Evolutionary conservation across 2,329 filamentous ascomycete genomes (phyloP), one percentile per base, ranked within the genome.

Genomic region (Phaeosphaeria sp.): DNA sequence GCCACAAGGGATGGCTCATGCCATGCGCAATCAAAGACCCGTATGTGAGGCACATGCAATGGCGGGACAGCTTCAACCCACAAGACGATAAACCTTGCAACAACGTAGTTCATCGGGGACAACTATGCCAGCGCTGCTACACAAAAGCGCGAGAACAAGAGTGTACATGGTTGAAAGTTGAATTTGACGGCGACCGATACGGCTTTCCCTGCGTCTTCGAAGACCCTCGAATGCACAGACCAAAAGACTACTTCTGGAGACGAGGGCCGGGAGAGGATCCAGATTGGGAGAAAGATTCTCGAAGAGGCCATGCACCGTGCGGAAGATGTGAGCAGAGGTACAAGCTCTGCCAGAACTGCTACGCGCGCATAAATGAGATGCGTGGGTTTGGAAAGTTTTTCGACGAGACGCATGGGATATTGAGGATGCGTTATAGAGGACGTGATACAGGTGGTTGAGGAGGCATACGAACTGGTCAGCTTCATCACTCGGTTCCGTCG

Each of bases 21-120:
- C 59, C 68, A 9, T 71, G 67, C 46, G 65, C 65, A 13, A 64
- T 62, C 43, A 71, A 69, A 59, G 65, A 71, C 25, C 65, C 65
- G 7, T 56, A 61, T 7, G 64, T 60, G 18, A 59, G 62, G n/a
- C 56, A 58, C 10, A 55, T 66, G 25, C 23, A 43, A 25, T 71
- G 67, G 67, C 62, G 66, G 17, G 54, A 55, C 30, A 44, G 52
- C 18, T 71, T 71, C 46, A 67, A 71, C 27, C 67, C 67, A 13
- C 44, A 52, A 41, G 66, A 71, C 20, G 54, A 55, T 6, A 63
- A 63, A 18, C 46, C 57, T 5, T 71, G 67, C 46, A 64, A 63
- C 10, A 63, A 63, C 13, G 67, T 71, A 3, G 60, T 59, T 17
- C 43, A 68, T 51, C 59, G 59, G 18, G 67, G 67, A 2, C 67